Base-by-base conservation (phyloP, 2,329 filamentous ascomycete genomes). In the Botryosphaeria agaves region DNA sequence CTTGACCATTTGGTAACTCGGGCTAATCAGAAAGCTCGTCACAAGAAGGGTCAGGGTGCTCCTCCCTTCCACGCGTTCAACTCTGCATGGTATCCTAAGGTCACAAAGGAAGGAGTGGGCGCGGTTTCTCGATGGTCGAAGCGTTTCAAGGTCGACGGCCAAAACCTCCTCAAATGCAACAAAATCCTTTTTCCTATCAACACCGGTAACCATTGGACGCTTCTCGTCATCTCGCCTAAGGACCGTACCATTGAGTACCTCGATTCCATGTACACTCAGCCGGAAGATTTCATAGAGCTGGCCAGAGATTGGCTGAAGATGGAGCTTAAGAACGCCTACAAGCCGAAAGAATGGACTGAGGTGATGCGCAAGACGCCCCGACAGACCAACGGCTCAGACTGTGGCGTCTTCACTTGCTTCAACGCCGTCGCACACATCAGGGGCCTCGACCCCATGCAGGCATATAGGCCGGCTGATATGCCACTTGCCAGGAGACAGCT, bases 381-480 rank as follows among this genome's bases (percentile, higher is more conserved):
- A 3, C 79, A 85, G 48, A 59, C 54, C 16, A 85, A 85, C 43
- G 64, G 65, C 1, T 71, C 66, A 44, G 80, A 85, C 46, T 85
- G 80, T 40, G 80, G 80, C n/a, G 69, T 83, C 3, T 81, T 82
- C 46, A 69, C 75, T 9, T 71, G 81, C 39, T 69, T 78, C 12
- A 87, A 85, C 43, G 73, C 69, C 11, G 64, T 82, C 28, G 78
- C 72, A 32, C 42, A 59, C 18, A 51, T 61, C 3, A 48, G 54
- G 11, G 57, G 53, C 1, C 42, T 55, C 8, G 47, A 55, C 5
- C 47, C 49, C 5, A 38, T 32, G 2, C 41, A 41, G 6, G 54
- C 56, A 17, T 72, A 77, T 34, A 41, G 49, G 1, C 52, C 64
- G 20, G 38, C 46, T 0, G 66, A 77, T 32, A 68, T 81, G 61